phyloP scores from a whole-genome alignment of 148 eudicot species.

The Tetragonia tetragonoides region DNA sequence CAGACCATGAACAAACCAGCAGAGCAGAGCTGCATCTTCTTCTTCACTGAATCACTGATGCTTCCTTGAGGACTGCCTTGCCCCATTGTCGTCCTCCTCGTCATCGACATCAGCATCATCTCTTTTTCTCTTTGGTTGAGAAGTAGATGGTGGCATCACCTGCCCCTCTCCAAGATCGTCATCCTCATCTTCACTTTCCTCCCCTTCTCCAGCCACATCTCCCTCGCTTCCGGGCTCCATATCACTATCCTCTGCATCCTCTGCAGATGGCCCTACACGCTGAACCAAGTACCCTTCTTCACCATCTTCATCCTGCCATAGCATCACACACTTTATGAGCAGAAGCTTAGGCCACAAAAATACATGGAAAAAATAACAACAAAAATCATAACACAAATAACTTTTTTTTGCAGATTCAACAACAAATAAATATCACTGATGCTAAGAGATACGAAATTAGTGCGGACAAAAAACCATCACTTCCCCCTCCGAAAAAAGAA shows the following conservation, averaged over 20 bases:
- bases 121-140: slow-evolving; percentile 45
- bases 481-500: neutral
- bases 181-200: slow-evolving; percentile 54
- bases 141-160: slow-evolving; percentile 42
- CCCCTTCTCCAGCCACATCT: slow-evolving; percentile 47
- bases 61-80: slow-evolving; percentile 49
- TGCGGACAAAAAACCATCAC: too few species aligned
- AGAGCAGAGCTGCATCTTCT: neutral
- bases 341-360: neutral
- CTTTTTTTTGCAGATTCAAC: too few species aligned
- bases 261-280: slow-evolving; percentile 51
- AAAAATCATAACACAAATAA: neutral
- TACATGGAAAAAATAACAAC: neutral
- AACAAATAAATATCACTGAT: too few species aligned
- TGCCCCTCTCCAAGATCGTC: slow-evolving; percentile 52
- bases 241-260: slow-evolving; percentile 47
- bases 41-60: slow-evolving; percentile 28
- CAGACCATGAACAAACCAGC: slow-evolving; percentile 15
- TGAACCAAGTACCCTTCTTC: slow-evolving; percentile 75
- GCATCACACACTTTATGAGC: neutral
- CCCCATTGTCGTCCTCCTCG: slow-evolving; percentile 29
- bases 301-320: slow-evolving; percentile 76
- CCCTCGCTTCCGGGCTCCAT: slow-evolving; percentile 45
- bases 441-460: too few species aligned
- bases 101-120: slow-evolving; percentile 32